phyloP scores from a whole-genome alignment of 75 land plant species.

The Ceratopteris richardii region DNA sequence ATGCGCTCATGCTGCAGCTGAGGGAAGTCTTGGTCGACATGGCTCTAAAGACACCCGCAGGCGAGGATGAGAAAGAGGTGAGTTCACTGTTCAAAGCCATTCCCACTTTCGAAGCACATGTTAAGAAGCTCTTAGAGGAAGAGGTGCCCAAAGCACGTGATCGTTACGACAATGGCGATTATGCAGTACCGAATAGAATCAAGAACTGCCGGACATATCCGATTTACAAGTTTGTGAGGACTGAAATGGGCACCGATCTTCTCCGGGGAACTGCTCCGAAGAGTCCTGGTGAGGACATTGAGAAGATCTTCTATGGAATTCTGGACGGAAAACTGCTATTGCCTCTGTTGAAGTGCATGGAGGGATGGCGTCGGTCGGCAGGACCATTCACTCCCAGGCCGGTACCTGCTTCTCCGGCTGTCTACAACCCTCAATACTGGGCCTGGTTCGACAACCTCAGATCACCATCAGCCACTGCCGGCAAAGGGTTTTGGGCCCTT shows the following conservation, averaged over 20 bases:
- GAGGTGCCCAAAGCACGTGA: slow-evolving; percentile 37
- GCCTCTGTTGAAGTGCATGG: slow-evolving; percentile 40
- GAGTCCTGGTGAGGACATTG: slow-evolving; percentile 52
- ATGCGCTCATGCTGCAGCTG: slow-evolving; percentile 38
- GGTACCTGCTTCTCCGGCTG: slow-evolving; percentile 11
- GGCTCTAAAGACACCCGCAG: slow-evolving; percentile 11
- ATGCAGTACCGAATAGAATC: slow-evolving; percentile 34
- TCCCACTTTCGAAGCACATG: slow-evolving; percentile 26
- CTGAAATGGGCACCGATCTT: slow-evolving; percentile 33
- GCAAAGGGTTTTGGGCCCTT: slow-evolving; percentile 18
- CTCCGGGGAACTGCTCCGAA: slow-evolving; percentile 30
- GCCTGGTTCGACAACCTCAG: slow-evolving; percentile 13
- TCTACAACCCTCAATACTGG: slow-evolving; percentile 10
- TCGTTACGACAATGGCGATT: slow-evolving; percentile 34
- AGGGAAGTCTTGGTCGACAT: slow-evolving; percentile 38
- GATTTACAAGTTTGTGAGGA: slow-evolving; percentile 41
- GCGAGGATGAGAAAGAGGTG: slow-evolving; percentile 2
- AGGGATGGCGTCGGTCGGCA: slow-evolving; percentile 27
- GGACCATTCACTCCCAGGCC: slow-evolving; percentile 26
- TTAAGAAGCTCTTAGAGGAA: slow-evolving; percentile 12
- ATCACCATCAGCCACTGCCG: slow-evolving; percentile 18
- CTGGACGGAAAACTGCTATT: slow-evolving; percentile 37
- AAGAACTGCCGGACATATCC: slow-evolving; percentile 41
- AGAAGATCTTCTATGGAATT: slow-evolving; percentile 49
- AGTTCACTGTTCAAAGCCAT: slow-evolving; percentile 23